Conservation (phyloP, 352 stramenopile genomes). For the Pythium grandisporangium region DNA sequence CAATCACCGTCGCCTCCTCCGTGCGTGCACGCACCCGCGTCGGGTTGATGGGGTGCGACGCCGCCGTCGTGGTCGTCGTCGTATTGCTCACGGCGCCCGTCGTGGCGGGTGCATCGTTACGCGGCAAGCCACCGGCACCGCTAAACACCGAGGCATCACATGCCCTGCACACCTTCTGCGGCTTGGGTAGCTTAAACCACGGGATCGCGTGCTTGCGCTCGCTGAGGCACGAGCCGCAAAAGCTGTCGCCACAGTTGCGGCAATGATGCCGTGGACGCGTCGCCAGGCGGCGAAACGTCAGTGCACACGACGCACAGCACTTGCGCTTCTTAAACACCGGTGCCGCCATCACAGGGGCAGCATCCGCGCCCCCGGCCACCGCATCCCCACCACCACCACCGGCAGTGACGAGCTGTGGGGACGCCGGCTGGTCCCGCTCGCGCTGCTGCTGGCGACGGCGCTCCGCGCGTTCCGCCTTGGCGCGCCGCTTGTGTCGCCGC, state of each 20-base stretch:
- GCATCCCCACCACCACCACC: no score
- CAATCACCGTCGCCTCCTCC: no score
- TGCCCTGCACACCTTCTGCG: conserved; percentile 49
- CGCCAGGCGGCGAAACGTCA: conserved; percentile 21
- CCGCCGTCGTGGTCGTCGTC: neutral
- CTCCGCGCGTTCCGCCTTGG: conserved; percentile 6
- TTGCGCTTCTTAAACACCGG: conserved; percentile 20
- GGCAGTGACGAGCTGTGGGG: no score
- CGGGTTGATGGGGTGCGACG: neutral
- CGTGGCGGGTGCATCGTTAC: no score
- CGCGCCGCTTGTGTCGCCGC: conserved; percentile 2
- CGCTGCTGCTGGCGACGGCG: conserved; percentile 2
- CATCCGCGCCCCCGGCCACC: neutral
- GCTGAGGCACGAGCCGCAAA: conserved; percentile 42
- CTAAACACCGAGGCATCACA: conserved; percentile 35
- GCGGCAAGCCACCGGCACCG: neutral
- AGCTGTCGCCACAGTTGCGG: conserved; percentile 52
- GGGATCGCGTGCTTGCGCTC: conserved; percentile 21
- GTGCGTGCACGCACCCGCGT: no score
- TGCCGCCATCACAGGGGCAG: neutral
- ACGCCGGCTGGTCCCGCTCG: neutral
- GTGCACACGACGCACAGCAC: conserved; percentile 29
- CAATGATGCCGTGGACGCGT: conserved; percentile 47
- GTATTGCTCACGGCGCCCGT: neutral
- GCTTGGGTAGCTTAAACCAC: conserved; percentile 20